These are phyloP conservation scores for Aspergillus fischeri DNA, from an alignment of 2,329 filamentous ascomycete genomes.

Conservation along the genomic window DNA sequence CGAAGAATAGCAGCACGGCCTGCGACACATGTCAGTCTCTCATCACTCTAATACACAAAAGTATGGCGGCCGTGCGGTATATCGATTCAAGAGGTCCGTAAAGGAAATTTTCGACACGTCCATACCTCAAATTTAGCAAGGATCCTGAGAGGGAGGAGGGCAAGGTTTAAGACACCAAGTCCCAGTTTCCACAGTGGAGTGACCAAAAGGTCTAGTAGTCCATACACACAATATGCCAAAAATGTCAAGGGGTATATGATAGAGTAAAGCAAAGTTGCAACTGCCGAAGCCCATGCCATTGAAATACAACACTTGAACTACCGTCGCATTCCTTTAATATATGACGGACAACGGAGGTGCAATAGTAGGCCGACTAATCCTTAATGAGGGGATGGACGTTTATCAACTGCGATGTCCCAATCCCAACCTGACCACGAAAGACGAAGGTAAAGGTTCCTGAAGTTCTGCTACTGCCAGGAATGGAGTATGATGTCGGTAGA, in stretches of 20 bases:
- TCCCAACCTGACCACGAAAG: not conserved
- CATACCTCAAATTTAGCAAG: slow-evolving; percentile 55
- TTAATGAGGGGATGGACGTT: not conserved
- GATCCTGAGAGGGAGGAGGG: slow-evolving; percentile 48
- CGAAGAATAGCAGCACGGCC: slow-evolving; percentile 54
- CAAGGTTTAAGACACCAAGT: slow-evolving; percentile 36
- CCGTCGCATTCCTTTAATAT: not conserved
- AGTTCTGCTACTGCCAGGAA: not conserved
- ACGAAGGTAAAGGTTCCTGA: not conserved
- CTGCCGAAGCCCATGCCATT: slow-evolving; percentile 11
- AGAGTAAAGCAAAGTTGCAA: slow-evolving; percentile 7
- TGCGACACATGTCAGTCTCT: slow-evolving; percentile 14
- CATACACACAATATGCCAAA: slow-evolving; percentile 17
- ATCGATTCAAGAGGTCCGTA: not conserved
- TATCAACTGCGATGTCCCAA: not conserved
- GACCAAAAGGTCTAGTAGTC: slow-evolving; percentile 37
- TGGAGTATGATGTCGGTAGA: not conserved
- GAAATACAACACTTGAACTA: not conserved
- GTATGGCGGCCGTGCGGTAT: not conserved
- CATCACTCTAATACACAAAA: not conserved
- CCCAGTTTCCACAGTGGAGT: slow-evolving; percentile 49
- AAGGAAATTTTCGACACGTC: not conserved
- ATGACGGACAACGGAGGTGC: not conserved
- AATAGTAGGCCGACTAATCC: not conserved
- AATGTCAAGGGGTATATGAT: slow-evolving; percentile 8